Evolutionary conservation across 192 early-diverging fungal species (phyloP), one percentile per base, ranked within the genome.

Genomic region (Mortierella claussenii): DNA sequence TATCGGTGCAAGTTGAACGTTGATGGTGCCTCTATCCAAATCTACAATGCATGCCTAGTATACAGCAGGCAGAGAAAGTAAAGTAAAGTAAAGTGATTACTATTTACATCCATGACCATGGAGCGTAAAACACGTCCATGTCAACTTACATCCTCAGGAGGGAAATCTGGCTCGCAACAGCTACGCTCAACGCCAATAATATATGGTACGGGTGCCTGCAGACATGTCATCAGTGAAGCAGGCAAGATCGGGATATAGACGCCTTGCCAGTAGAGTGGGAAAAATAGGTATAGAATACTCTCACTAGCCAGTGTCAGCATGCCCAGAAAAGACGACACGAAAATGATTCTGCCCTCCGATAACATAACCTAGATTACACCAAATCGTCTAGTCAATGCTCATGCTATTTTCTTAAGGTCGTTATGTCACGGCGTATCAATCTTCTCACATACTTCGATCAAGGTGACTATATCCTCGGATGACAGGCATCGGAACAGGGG

Each of bases 171-270:
- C 21, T 84, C 82, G 34, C 79, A 71, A n/a, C 75, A 82, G n/a
- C 78, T 50, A 10, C 87, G 78, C 33, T 89, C 79, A 20, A 92
- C 84, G 8, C 93, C 93, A 32, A 93, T 83, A 15, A 94, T 91
- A 43, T 89, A 94, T 10, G 93, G 93, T 30, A 94, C 89, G 43
- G 93, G 91, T 20, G 90, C 93, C 63, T 92, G 84, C 17, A 91
- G 80, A 46, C 84, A 83, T 46, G 79, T 67, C 80, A 93, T 66
- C 17, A 93, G 65, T 32, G 81, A 63, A 13, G 78, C 81, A 0
- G 93, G 93, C 1, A 94, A 59, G n/a, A 94, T 82, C 11, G 93
- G 93, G 48, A 94, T 92, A 51, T 89, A 87, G 8, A 93, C 90
- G 53, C 90, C 89, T 59, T 90, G 92, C 92, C 92, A 94, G 33